Evolutionary conservation across 768 basidiomycete species (phyloP), one percentile per base, ranked within the genome.

Genomic region (Russula ochroleuca): DNA sequence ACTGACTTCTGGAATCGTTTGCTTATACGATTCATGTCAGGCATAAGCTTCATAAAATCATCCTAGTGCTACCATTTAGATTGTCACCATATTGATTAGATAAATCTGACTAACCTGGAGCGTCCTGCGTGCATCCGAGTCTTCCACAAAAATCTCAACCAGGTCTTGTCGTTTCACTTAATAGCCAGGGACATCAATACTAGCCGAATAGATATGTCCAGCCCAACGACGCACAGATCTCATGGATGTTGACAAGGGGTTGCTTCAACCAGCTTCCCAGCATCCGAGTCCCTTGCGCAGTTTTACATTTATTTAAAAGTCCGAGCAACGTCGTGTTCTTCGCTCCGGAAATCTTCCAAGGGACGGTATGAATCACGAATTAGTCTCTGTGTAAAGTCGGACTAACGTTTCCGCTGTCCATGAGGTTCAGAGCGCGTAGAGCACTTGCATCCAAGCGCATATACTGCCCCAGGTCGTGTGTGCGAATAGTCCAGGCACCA

Each of bases 401-500:
- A 38, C 74, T 56, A 69, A 84, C 81, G 70, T 73, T 71, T 70
- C 69, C 69, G 53, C 58, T 85, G 59, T 94, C 92, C 31, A 90
- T 84, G 17, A 98, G 77, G 70, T 93, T 92, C 28, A 99, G 76
- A 1, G 97, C 97, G 56, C 89, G 83, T 19, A 98, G 78, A 0
- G 97, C 96, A 66, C 94, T 96, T 1, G 97, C 93, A 72, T 99
- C 97, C 10, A 98, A 82, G 62, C 87, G 88, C 94, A 99, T 97
- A 74, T 88, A 98, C 71, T 92, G 94, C 2, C 90, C 85, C 0
- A 99, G 79, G 72, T 98, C 94, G 71, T 99, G 95, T 0, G 88
- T 90, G 43, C 82, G 82, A 14, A 99, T 80, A 15, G 81, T 85
- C 77, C 87, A 98, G 61, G 86, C 83, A 23, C 86, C 88, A 66